Conservation (phyloP, 805 yeast genomes). For the Wickerhamomyces xylosicus region DNA sequence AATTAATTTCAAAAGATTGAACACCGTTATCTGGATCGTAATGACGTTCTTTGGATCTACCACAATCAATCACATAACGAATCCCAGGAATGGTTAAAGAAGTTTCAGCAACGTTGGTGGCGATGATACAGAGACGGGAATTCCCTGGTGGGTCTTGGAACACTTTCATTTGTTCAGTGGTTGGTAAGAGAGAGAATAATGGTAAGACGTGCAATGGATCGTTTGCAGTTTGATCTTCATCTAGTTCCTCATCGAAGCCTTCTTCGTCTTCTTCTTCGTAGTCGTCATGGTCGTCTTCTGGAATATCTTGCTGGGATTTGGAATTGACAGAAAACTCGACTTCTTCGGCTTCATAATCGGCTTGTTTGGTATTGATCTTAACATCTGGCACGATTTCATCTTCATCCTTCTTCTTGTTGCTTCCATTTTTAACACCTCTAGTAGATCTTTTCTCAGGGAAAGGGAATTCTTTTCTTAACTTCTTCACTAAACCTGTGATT, state of each 20-base stretch:
- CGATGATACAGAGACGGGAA: constrained; percentile 80
- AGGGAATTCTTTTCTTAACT: constrained; percentile 61
- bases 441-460: constrained; percentile 26
- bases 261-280: constrained; percentile 40
- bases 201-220: constrained; percentile 90
- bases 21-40: constrained; percentile 80
- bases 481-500: constrained; percentile 65
- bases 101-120: constrained; percentile 97
- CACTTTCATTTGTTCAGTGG: constrained; percentile 88
- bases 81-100: constrained; percentile 94
- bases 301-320: constrained; percentile 22
- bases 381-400: constrained; percentile 31
- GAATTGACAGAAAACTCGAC: constrained; percentile 57
- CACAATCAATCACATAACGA: constrained; percentile 90
- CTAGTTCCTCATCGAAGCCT: constrained; percentile 59
- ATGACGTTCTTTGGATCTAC: constrained; percentile 83
- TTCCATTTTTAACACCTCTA: constrained; percentile 14
- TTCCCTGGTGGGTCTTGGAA: constrained; percentile 81
- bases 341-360: constrained; percentile 79
- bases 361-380: constrained; percentile 43
- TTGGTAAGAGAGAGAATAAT: constrained; percentile 85
- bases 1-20: constrained; percentile 82
- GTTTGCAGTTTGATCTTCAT: constrained; percentile 56
- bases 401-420: constrained; percentile 13
- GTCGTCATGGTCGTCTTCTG: constrained; percentile 26